A percentile compares a stretch with the other conserved stretches of the same genome.
Evolutionary conservation across 1,284 basidiomycete species (phyloP).

Genomic region (Lentinula novae-zelandiae): DNA sequence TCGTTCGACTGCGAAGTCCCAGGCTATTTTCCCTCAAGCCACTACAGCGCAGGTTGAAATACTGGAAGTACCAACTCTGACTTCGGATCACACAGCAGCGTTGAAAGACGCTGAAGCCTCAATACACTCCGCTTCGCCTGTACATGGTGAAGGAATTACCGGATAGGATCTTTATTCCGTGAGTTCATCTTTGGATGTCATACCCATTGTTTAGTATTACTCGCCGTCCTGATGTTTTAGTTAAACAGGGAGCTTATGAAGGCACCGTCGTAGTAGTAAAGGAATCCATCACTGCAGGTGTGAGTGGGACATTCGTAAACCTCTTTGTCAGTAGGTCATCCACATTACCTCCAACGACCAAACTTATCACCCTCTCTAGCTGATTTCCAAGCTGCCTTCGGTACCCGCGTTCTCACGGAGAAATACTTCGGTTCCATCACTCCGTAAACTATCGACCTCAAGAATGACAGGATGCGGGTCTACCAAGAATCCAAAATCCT

Average conservation of each 20-base stretch:
- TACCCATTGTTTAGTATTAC: neutral
- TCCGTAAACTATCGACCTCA: neutral
- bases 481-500: constrained; percentile 6
- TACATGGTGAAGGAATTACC: neutral
- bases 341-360: neutral
- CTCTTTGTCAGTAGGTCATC: constrained; percentile 3
- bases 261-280: constrained; percentile 8
- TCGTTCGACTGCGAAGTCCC: neutral
- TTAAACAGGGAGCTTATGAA: constrained; percentile 7
- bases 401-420: no score
- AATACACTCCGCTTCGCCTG: constrained; percentile 6
- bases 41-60: neutral
- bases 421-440: neutral
- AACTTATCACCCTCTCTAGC: neutral
- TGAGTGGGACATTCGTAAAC: constrained; percentile 6
- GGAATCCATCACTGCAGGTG: constrained; percentile 2
- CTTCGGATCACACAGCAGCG: constrained; percentile 3
- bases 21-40: neutral
- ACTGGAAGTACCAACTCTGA: neutral
- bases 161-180: neutral
- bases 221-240: no score
- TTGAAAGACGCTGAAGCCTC: constrained; percentile 6
- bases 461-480: neutral
- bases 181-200: neutral
- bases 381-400: no score